These are phyloP conservation scores for Zancudomyces culisetae DNA, from an alignment of 371 early-diverging fungal genomes.

Conservation along the genomic window DNA sequence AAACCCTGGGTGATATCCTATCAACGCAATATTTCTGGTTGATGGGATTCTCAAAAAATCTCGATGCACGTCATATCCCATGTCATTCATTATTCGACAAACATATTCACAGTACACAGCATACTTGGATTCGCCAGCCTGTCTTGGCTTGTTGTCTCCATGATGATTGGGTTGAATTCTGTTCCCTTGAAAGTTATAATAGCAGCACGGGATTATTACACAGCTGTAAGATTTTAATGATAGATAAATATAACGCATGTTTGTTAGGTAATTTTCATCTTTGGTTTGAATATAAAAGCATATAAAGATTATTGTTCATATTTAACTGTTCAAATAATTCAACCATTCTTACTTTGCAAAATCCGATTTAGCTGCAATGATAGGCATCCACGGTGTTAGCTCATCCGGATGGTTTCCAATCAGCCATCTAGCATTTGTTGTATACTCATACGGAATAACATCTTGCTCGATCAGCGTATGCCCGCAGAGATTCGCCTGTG, in stretches of 20 bases:
- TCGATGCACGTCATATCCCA: constrained; percentile 41
- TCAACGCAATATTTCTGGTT: constrained; percentile 66
- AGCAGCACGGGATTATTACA: constrained; percentile 67
- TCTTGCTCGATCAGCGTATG: too few species aligned
- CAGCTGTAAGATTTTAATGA: constrained; percentile 23
- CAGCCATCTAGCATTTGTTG: constrained; percentile 48
- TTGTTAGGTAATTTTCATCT: too few species aligned
- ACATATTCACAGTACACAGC: constrained; percentile 48
- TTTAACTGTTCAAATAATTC: too few species aligned
- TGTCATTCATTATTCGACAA: constrained; percentile 27
- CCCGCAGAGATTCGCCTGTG: constrained; percentile 13
- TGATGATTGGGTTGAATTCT: constrained; percentile 27
- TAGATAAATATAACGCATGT: too few species aligned
- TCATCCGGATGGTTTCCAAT: constrained; percentile 87
- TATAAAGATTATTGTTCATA: neutral
- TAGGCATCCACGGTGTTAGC: constrained; percentile 71
- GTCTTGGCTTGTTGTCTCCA: too few species aligned
- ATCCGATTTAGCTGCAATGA: constrained; percentile 46
- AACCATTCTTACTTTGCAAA: constrained; percentile 14
- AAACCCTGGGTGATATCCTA: constrained; percentile 27
- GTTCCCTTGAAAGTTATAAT: constrained; percentile 45
- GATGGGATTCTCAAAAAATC: constrained; percentile 71
- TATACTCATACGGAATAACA: constrained; percentile 33
- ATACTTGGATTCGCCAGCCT: constrained; percentile 41
- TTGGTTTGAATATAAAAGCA: too few species aligned